Evolutionary conservation across 768 basidiomycete species (phyloP).

Genomic region (Serendipita sp.): DNA sequence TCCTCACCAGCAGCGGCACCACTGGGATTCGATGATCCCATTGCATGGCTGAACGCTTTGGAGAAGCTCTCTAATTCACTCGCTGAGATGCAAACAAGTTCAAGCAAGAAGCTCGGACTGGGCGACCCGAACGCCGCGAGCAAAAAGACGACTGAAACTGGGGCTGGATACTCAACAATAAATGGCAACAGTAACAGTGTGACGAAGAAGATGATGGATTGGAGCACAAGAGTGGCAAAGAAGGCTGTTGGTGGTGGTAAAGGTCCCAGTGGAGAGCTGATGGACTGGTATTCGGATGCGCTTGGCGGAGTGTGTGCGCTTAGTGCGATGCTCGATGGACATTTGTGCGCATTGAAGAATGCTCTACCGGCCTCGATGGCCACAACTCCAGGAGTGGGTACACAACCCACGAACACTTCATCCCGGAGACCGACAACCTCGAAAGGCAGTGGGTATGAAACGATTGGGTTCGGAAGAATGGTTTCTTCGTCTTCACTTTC

Average conservation of each 20-base stretch:
- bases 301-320: neutral
- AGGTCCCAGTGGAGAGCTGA: neutral
- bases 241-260: neutral
- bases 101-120: neutral
- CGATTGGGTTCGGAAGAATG: neutral
- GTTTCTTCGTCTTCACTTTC: neutral
- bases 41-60: neutral
- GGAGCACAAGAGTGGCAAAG: neutral
- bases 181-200: neutral
- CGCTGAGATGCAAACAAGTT: neutral
- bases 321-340: neutral
- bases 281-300: neutral
- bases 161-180: neutral
- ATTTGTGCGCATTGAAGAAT: neutral
- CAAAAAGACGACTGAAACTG: neutral
- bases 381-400: too few species aligned
- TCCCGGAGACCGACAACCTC: neutral
- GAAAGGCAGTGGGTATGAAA: neutral
- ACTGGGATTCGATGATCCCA: neutral
- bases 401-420: neutral
- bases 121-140: neutral
- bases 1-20: neutral
- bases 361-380: neutral
- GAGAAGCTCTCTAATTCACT: neutral
- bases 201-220: neutral